Evolutionary conservation across 2,329 filamentous ascomycete genomes (phyloP).

Genomic region (Daldinia sp.): DNA sequence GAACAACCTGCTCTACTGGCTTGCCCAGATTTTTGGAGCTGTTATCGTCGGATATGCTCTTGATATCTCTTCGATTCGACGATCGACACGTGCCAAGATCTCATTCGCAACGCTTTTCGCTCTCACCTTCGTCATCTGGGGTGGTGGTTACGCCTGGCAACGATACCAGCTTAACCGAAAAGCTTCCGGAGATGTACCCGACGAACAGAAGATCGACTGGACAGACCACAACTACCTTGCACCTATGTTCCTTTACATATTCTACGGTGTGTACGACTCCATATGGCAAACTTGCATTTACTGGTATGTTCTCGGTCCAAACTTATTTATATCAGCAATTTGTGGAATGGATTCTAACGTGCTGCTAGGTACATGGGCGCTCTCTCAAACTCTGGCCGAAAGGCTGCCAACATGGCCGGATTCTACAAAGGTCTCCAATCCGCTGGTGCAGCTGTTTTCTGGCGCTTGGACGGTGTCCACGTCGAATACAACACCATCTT

Average conservation of each 20-base stretch:
- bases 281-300: conserved; percentile 91
- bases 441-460: conserved; percentile 81
- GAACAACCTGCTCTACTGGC: conserved; percentile 76
- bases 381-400: conserved; percentile 90
- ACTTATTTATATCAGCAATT: conserved; percentile 64
- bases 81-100: conserved; percentile 68
- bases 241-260: conserved; percentile 76
- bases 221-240: conserved; percentile 67
- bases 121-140: conserved; percentile 75
- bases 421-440: conserved; percentile 90
- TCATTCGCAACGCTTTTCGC: conserved; percentile 66
- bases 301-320: conserved; percentile 76
- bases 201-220: conserved; percentile 59
- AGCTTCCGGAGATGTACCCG: conserved; percentile 28
- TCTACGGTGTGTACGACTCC: conserved; percentile 66
- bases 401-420: conserved; percentile 89
- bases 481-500: conserved; percentile 77
- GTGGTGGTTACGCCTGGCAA: conserved; percentile 77
- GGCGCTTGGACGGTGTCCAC: conserved; percentile 70
- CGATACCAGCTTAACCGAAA: conserved; percentile 59
- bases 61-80: conserved; percentile 64
- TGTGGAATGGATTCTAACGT: conserved; percentile 58
- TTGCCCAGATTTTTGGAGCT: conserved; percentile 76
- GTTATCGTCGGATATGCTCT: conserved; percentile 71
- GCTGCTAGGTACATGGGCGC: conserved; percentile 82